Evolutionary conservation across 352 stramenopile species (phyloP), one percentile per base, ranked within the genome.

Genomic region (Pythium brassicae): DNA sequence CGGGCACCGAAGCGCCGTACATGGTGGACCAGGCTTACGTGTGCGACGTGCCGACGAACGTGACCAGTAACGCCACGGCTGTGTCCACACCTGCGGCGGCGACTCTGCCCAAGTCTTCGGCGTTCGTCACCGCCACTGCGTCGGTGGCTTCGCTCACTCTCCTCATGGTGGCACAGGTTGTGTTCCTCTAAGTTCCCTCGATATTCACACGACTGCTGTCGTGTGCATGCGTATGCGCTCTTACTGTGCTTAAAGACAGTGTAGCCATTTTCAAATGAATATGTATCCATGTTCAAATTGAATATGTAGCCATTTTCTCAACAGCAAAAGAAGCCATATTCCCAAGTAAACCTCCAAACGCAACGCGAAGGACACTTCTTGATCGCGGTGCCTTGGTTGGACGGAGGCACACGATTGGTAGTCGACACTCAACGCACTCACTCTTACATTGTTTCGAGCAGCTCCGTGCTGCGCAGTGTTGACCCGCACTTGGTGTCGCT

Each of bases 401-500:
- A n/a, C n/a, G n/a, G n/a, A n/a, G n/a, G n/a, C n/a, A n/a, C n/a
- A n/a, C n/a, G n/a, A n/a, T n/a, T n/a, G n/a, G n/a, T n/a, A n/a
- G n/a, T n/a, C n/a, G n/a, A n/a, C n/a, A n/a, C n/a, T n/a, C n/a
- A n/a, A n/a, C n/a, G n/a, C n/a, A n/a, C n/a, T n/a, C 8, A 17
- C 43, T 17, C 46, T 51, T 12, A 51, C 15, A 23, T 8, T 9
- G 32, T 12, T 22, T 51, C 46, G 10, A 10, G 25, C 8, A 51
- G 46, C 46, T 51, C 46, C 14, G 20, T 8, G 46, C 26, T 40
- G 19, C 27, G 46, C 14, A 51, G 46, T 25, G 34, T 3, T 27
- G 46, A 37, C 20, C 25, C 20, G 23, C 57, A 63, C 15, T 29
- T 55, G 2, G 50, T 50, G 27, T 46, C 46, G 25, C 50, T 63